Evolutionary conservation across 306 rosid species (phyloP).

Genomic region (Lablab purpureus): DNA sequence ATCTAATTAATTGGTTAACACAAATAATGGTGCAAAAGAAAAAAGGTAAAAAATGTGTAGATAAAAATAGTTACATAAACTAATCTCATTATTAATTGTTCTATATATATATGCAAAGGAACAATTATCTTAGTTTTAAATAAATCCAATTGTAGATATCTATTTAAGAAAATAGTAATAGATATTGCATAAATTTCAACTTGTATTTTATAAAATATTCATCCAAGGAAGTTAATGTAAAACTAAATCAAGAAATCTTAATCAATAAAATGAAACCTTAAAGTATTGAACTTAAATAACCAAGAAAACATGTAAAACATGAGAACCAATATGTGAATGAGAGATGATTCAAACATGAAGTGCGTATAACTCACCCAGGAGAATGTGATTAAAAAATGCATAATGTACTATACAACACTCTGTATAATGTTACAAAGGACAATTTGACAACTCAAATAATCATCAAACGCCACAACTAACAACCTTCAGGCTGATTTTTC

Average conservation of each 20-base stretch:
- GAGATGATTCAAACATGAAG: neutral
- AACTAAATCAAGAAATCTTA: neutral
- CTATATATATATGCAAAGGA: neutral
- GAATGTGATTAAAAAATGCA: conserved; percentile 17
- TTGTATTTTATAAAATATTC: conserved; percentile 14
- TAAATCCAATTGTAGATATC: neutral
- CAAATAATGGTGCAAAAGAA: too few species aligned
- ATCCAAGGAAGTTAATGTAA: neutral
- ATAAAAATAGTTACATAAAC: too few species aligned
- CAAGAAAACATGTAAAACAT: neutral
- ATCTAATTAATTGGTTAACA: too few species aligned
- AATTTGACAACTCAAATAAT: conserved; percentile 38
- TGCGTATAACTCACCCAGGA: neutral
- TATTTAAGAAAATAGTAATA: neutral
- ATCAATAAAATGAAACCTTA: neutral
- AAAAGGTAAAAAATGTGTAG: too few species aligned
- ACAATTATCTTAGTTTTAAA: neutral
- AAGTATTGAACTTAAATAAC: neutral
- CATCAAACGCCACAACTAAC: conserved; percentile 36
- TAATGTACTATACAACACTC: conserved; percentile 26
- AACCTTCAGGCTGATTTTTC: conserved; percentile 23
- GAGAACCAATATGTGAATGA: neutral
- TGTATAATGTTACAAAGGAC: conserved; percentile 31
- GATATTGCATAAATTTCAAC: neutral
- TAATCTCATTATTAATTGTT: too few species aligned